These are phyloP conservation scores for Mycena pura DNA, from an alignment of 768 basidiomycete genomes.

Conservation along the genomic window DNA sequence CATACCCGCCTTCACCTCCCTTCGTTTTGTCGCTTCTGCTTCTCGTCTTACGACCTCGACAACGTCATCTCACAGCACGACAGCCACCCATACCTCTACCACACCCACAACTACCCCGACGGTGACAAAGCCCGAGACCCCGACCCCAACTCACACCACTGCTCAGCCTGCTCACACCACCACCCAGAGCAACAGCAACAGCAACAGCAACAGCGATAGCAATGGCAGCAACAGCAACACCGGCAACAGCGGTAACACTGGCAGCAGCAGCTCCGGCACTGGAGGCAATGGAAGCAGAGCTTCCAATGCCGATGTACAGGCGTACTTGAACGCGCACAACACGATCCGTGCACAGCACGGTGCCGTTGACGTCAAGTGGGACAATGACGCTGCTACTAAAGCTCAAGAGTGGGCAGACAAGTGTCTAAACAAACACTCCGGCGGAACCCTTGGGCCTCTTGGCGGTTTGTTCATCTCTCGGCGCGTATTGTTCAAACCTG, in stretches of 20 bases:
- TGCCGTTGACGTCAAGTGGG: slow-evolving; percentile 71
- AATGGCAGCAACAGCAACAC: slow-evolving; percentile 22
- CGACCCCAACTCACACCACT: slow-evolving; percentile 11
- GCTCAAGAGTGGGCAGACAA: slow-evolving; percentile 74
- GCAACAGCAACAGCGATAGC: slow-evolving; percentile 18
- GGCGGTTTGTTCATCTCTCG: slow-evolving; percentile 54
- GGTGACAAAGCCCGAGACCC: slow-evolving; percentile 17
- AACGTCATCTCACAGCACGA: slow-evolving; percentile 26
- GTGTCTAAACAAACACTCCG: slow-evolving; percentile 75
- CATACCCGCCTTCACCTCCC: slow-evolving; percentile 11
- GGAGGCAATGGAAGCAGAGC: slow-evolving; percentile 34
- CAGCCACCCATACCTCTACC: slow-evolving; percentile 27
- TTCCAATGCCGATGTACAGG: slow-evolving; percentile 54
- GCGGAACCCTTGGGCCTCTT: slow-evolving; percentile 64
- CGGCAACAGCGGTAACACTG: slow-evolving; percentile 17
- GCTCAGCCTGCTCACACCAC: background rate
- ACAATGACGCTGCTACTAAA: slow-evolving; percentile 58
- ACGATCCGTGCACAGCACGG: slow-evolving; percentile 65
- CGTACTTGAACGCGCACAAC: slow-evolving; percentile 71
- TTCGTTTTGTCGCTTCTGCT: slow-evolving; percentile 23
- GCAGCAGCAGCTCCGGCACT: slow-evolving; percentile 30
- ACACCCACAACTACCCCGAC: slow-evolving; percentile 24
- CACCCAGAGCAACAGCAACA: slow-evolving; percentile 18
- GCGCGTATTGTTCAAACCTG: background rate
- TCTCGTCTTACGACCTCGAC: slow-evolving; percentile 29